Conservation (phyloP, 768 basidiomycete species). For the Panaeolus papilionaceus region DNA sequence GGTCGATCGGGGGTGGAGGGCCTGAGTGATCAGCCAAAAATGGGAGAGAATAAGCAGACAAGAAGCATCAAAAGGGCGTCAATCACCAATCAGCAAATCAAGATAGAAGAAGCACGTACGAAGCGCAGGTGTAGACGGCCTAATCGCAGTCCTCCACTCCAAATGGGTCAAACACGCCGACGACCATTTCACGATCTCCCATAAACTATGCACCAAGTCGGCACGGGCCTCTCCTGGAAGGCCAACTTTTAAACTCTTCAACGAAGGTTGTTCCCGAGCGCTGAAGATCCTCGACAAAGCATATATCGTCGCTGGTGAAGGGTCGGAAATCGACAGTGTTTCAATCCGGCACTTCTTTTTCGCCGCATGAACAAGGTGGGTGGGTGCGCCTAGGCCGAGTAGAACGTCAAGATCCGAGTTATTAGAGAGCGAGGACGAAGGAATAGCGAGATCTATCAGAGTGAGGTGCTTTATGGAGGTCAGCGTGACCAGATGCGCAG, state of each 20-base stretch:
- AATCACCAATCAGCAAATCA: neutral
- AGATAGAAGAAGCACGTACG: conserved; percentile 19
- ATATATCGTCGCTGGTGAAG: conserved; percentile 22
- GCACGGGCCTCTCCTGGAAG: conserved; percentile 22
- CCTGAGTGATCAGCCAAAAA: conserved; percentile 15
- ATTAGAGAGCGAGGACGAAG: neutral
- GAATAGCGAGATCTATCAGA: conserved; percentile 22
- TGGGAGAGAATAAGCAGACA: neutral
- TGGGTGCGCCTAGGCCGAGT: neutral
- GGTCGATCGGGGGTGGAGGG: conserved; percentile 27
- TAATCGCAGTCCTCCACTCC: conserved; percentile 26
- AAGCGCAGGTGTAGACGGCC: conserved; percentile 21
- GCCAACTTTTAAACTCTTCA: conserved; percentile 23
- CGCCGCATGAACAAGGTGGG: neutral
- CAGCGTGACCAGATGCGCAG: conserved; percentile 26
- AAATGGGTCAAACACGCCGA: conserved; percentile 24
- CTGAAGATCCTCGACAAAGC: conserved; percentile 22
- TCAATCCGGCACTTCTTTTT: conserved; percentile 2
- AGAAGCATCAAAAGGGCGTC: neutral
- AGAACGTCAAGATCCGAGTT: neutral
- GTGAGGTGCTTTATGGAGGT: conserved; percentile 22
- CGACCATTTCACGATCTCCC: conserved; percentile 29
- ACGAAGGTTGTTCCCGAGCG: conserved; percentile 20
- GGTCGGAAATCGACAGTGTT: conserved; percentile 24
- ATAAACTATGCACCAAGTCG: conserved; percentile 22